phyloP scores from a whole-genome alignment of 768 basidiomycete genomes.

The Amanita rubescens region DNA sequence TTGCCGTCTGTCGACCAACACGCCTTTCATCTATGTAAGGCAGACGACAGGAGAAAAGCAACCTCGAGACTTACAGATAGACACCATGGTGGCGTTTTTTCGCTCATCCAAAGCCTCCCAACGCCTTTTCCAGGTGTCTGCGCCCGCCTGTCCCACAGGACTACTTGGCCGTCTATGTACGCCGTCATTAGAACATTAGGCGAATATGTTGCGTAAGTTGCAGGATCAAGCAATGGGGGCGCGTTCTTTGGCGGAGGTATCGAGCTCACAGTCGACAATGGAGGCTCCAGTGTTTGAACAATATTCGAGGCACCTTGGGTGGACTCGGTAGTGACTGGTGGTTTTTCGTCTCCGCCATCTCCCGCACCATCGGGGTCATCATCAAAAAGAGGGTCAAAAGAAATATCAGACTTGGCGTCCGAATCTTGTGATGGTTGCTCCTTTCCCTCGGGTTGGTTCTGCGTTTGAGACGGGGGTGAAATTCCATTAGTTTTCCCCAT shows the following conservation, averaged over 20 bases:
- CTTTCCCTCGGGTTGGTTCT: slow-evolving; percentile 9
- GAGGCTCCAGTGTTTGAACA: slow-evolving; percentile 14
- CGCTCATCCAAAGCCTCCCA: slow-evolving; percentile 81
- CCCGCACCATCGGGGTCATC: slow-evolving; percentile 66
- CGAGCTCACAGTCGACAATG: slow-evolving; percentile 24
- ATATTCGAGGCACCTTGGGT: slow-evolving; percentile 2
- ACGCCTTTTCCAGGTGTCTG: slow-evolving; percentile 60
- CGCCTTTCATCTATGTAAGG: slow-evolving; percentile 43
- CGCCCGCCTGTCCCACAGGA: slow-evolving; percentile 84
- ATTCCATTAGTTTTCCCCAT: background rate
- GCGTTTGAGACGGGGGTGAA: slow-evolving; percentile 7
- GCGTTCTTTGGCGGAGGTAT: slow-evolving; percentile 65
- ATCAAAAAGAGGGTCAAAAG: slow-evolving; percentile 87
- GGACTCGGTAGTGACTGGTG: slow-evolving; percentile 6
- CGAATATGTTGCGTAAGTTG: slow-evolving; percentile 59
- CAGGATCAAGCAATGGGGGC: slow-evolving; percentile 62
- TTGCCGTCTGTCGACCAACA: slow-evolving; percentile 89
- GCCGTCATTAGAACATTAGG: slow-evolving; percentile 83
- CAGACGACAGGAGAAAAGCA: background rate
- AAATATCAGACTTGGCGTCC: slow-evolving; percentile 71
- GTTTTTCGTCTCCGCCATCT: slow-evolving; percentile 23
- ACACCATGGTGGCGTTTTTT: slow-evolving; percentile 94
- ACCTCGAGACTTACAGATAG: slow-evolving; percentile 74
- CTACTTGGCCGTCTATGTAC: slow-evolving; percentile 86
- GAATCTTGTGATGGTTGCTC: slow-evolving; percentile 23